Base-by-base conservation (phyloP, 306 rosid species). In the Quercus glauca region DNA sequence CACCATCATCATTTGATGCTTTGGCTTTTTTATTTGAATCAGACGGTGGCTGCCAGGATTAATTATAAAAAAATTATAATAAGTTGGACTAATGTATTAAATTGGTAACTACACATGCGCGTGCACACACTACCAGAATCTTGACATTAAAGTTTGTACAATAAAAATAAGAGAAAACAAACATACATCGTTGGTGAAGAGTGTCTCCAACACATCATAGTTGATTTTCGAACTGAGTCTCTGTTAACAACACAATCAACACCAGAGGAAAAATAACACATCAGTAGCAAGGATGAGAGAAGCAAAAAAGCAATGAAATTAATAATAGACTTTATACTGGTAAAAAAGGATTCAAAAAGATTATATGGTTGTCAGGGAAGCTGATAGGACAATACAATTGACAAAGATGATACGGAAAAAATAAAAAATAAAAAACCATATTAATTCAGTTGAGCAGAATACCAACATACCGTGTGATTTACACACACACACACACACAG, bases 151-250 rank as follows among this genome's bases (percentile, higher is more conserved):
- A 61, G 2, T 18, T 8, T 12, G 37, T 51, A 41, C 49, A 41
- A 8, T 20, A 10, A 3, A 43, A 51, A 3, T 12, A 56, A 60
- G 4, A 73, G 71, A 65, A 77, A 77, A 76, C 75, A 65, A 67
- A 37, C 80, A 72, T 85, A 90, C 95, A 14, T 74, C 76, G 14
- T 85, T 87, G 31, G 82, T 78, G 79, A 89, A 89, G 83, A 88
- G 76, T 52, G 86, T 83, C 25, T 73, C 83, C 85, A 92, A 72
- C 51, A 80, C 83, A 78, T 86, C 92, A 6, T 74, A 83, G 86
- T 92, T 90, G 90, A 92, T 84, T 88, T 82, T 92, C 37, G 84
- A 86, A 76, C 89, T 80, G 73, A 87, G 87, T 80, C 92, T 83
- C 97, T 92, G 91, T 86, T 55, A 53, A 82, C 25, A 78, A 82